A percentile compares a stretch with the other conserved stretches of the same genome.
Conservation (phyloP, 441 rosid species). For the Syzygium syzygioides region DNA sequence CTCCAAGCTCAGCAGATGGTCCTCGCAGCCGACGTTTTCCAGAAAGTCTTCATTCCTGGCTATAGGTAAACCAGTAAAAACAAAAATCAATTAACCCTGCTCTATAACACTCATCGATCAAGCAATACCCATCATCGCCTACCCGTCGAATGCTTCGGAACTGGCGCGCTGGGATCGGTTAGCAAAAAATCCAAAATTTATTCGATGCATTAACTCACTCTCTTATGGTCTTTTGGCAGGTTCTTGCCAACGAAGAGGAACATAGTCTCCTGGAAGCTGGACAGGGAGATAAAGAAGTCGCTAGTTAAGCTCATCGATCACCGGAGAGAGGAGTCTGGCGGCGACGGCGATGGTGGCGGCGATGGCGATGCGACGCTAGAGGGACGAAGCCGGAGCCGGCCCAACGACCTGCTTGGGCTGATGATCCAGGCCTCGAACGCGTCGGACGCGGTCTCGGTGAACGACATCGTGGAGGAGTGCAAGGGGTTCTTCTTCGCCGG, state of each 20-base stretch:
- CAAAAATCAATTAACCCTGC: too few species aligned
- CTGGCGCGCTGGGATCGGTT: neutral
- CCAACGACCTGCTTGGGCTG: slow-evolving; percentile 73
- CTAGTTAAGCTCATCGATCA: slow-evolving; percentile 48
- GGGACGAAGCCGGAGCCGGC: slow-evolving; percentile 2
- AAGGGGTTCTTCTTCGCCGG: slow-evolving; percentile 97
- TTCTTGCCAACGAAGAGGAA: slow-evolving; percentile 74
- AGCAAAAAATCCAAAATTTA: neutral
- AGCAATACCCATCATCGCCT: neutral
- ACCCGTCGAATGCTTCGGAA: neutral
- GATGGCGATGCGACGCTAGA: neutral
- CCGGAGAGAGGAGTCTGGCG: slow-evolving; percentile 18
- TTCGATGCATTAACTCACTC: neutral
- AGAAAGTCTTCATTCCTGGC: slow-evolving; percentile 69
- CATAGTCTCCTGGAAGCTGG: slow-evolving; percentile 72
- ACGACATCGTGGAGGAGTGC: slow-evolving; percentile 94
- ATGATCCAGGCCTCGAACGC: slow-evolving; percentile 67
- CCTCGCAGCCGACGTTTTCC: slow-evolving; percentile 76
- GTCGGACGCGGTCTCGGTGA: slow-evolving; percentile 29
- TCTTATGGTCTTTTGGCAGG: slow-evolving; percentile 12
- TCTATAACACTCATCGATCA: neutral
- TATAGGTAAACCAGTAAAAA: neutral
- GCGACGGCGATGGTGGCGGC: neutral
- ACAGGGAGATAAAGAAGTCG: slow-evolving; percentile 59
- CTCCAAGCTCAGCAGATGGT: slow-evolving; percentile 78